These are phyloP conservation scores for Fraxinus velutina DNA, from an alignment of 305 asterid genomes.

Conservation along the genomic window DNA sequence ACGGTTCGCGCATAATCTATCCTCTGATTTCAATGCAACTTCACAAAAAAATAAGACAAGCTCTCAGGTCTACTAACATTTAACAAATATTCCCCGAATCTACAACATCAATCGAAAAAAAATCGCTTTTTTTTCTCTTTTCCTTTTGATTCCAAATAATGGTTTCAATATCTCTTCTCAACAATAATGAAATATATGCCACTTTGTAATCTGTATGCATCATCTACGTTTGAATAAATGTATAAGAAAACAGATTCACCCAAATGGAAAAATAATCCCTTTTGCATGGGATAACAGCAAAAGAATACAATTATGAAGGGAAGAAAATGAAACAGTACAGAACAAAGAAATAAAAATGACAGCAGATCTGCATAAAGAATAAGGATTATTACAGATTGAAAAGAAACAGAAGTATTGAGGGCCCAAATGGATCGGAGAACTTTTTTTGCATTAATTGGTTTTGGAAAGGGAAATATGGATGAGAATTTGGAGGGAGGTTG, in stretches of 20 bases:
- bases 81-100: background rate
- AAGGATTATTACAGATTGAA: constrained; percentile 1
- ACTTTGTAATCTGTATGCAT: background rate
- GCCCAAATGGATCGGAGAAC: background rate
- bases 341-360: background rate
- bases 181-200: background rate
- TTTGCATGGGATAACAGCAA: background rate
- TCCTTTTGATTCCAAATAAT: background rate
- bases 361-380: background rate
- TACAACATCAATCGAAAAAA: background rate
- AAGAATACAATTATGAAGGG: background rate
- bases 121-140: background rate
- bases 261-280: background rate
- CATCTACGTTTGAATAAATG: background rate
- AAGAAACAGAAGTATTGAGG: background rate
- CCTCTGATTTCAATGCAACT: background rate
- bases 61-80: background rate
- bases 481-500: background rate
- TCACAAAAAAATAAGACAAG: background rate
- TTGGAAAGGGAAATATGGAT: background rate
- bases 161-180: background rate
- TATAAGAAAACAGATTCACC: background rate
- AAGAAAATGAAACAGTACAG: background rate
- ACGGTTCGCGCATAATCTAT: background rate
- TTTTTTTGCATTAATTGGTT: background rate